Evolutionary conservation across 2,329 filamentous ascomycete species (phyloP).

Genomic region (Talaromyces marneffei): DNA sequence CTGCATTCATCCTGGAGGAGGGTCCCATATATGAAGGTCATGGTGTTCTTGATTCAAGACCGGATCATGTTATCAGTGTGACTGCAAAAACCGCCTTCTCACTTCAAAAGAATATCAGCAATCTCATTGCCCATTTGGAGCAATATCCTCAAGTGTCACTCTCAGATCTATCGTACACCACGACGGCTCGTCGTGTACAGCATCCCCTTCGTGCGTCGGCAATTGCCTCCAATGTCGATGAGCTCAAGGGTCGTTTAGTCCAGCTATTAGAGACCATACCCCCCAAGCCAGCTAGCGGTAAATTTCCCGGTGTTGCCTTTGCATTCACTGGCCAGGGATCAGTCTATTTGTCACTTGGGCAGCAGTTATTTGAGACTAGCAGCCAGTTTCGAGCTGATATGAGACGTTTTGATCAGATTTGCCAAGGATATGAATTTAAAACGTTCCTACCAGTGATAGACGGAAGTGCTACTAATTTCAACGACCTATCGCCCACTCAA

Average conservation of each 20-base stretch:
- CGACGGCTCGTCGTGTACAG: conserved; percentile 48
- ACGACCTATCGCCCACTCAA: not conserved
- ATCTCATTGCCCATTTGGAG: conserved; percentile 3
- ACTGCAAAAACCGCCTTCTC: conserved; percentile 47
- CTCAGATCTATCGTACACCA: conserved; percentile 56
- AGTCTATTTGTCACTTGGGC: conserved; percentile 21
- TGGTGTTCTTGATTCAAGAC: conserved; percentile 45
- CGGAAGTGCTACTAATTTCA: conserved; percentile 10
- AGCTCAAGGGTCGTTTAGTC: conserved; percentile 13
- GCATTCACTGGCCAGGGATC: conserved; percentile 29
- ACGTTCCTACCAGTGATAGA: conserved; percentile 23
- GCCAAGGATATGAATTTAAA: conserved; percentile 25
- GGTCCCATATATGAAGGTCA: conserved; percentile 20
- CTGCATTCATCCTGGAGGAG: conserved; percentile 43
- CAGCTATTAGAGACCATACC: not conserved
- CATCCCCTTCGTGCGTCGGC: not conserved
- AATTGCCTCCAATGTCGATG: conserved; percentile 19
- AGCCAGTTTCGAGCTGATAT: conserved; percentile 27
- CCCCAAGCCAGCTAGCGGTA: not conserved
- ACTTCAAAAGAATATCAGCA: conserved; percentile 44
- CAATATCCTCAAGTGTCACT: not conserved
- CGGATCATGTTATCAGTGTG: conserved; percentile 49
- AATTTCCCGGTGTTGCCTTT: conserved; percentile 25
- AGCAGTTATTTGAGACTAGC: conserved; percentile 24
- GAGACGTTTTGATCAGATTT: conserved; percentile 24